phyloP scores from a whole-genome alignment of 306 rosid species.

The Castanea mollissima region DNA sequence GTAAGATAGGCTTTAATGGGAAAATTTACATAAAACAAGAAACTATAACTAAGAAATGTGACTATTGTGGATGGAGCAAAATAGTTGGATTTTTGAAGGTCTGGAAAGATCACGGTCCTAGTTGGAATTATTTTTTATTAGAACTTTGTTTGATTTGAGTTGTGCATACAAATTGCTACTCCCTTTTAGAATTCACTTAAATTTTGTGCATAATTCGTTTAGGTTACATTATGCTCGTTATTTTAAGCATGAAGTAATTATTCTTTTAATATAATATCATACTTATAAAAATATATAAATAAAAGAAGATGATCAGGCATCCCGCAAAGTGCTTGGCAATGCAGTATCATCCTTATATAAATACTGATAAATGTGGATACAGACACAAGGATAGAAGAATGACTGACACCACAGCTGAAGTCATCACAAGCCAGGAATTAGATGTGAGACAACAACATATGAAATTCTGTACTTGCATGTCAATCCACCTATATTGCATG shows the following conservation, averaged over 20 bases:
- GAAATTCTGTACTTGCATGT: background rate
- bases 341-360: slow-evolving; percentile 15
- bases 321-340: background rate
- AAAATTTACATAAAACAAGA: slow-evolving; percentile 8
- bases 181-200: too few relatives aligned
- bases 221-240: too few relatives aligned
- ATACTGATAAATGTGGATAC: slow-evolving; percentile 6
- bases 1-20: slow-evolving; percentile 13
- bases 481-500: background rate
- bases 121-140: too few relatives aligned
- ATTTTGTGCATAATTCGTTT: too few relatives aligned
- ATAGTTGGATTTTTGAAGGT: too few relatives aligned
- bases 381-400: background rate
- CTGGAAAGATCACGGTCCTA: too few relatives aligned
- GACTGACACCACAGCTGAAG: background rate
- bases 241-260: too few relatives aligned
- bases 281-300: background rate
- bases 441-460: background rate
- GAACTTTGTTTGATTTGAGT: too few relatives aligned
- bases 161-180: too few relatives aligned
- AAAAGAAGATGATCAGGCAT: background rate
- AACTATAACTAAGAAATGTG: slow-evolving; percentile 1
- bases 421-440: background rate
- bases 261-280: too few relatives aligned
- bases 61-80: too few relatives aligned